These are phyloP conservation scores for Fonsecaea nubica DNA, from an alignment of 2,329 filamentous ascomycete species.

Conservation along the genomic window DNA sequence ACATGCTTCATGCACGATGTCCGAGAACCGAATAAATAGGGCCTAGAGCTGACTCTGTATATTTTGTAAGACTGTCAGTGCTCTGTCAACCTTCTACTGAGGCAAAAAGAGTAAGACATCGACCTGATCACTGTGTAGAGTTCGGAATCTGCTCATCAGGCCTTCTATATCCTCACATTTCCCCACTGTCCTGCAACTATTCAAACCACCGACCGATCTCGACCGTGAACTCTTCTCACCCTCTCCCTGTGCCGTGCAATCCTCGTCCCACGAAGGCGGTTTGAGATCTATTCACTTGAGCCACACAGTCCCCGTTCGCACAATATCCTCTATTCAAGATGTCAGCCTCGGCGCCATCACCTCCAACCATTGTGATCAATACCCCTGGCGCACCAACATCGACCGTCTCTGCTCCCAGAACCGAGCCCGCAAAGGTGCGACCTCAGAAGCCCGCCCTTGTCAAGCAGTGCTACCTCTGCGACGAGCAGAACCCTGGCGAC, in stretches of 20 bases:
- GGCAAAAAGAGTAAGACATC: constrained; percentile 13
- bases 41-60: constrained; percentile 8
- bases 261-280: neutral
- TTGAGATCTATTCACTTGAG: constrained; percentile 1
- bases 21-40: constrained; percentile 21
- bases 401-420: constrained; percentile 21
- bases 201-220: no score
- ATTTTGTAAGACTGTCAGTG: constrained; percentile 1
- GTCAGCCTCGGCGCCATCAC: constrained; percentile 25
- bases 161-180: constrained; percentile 4
- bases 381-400: constrained; percentile 30
- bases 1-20: neutral
- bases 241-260: neutral
- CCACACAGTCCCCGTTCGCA: constrained; percentile 11
- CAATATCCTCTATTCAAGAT: constrained; percentile 23
- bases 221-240: neutral
- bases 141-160: constrained; percentile 5
- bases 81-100: neutral
- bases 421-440: constrained; percentile 9
- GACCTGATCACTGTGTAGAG: neutral
- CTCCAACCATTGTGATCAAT: constrained; percentile 39
- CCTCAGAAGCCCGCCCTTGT: constrained; percentile 31
- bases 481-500: constrained; percentile 42
- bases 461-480: constrained; percentile 40
- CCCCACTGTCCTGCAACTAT: constrained; percentile 9